These are phyloP conservation scores for Saccharomycopsis malanga DNA, from an alignment of 805 yeast genomes.

Conservation along the genomic window DNA sequence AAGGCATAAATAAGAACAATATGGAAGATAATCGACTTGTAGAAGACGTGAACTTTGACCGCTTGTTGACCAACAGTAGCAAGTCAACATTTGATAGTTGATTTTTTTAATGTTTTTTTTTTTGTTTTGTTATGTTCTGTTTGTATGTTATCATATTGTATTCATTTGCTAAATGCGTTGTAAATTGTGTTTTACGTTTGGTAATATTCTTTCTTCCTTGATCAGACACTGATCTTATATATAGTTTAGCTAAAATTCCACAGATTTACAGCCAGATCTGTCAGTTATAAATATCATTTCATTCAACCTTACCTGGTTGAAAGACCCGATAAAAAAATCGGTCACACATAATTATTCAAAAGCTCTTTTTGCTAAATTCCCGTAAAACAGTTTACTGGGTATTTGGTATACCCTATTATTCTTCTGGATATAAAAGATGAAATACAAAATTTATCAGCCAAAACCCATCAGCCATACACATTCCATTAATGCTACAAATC, in stretches of 20 bases:
- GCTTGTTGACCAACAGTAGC: not conserved
- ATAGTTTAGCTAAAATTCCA: too few relatives aligned
- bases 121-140: not conserved
- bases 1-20: not conserved
- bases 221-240: too few relatives aligned
- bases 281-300: constrained; percentile 57
- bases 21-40: constrained; percentile 1
- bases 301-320: constrained; percentile 60
- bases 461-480: too few relatives aligned
- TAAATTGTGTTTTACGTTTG: too few relatives aligned
- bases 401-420: constrained; percentile 28
- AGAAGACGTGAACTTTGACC: not conserved
- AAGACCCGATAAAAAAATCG: constrained; percentile 55
- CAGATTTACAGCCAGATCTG: constrained; percentile 66
- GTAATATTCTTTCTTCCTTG: too few relatives aligned
- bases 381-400: constrained; percentile 40
- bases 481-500: too few relatives aligned
- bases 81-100: not conserved
- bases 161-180: too few relatives aligned
- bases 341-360: constrained; percentile 47
- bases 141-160: too few relatives aligned
- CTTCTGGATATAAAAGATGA: constrained; percentile 36
- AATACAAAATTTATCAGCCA: too few relatives aligned
- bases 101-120: not conserved
- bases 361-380: constrained; percentile 39